phyloP scores from a whole-genome alignment of 1,139 yeast genomes.

The Sugiyamaella xylanicola region DNA sequence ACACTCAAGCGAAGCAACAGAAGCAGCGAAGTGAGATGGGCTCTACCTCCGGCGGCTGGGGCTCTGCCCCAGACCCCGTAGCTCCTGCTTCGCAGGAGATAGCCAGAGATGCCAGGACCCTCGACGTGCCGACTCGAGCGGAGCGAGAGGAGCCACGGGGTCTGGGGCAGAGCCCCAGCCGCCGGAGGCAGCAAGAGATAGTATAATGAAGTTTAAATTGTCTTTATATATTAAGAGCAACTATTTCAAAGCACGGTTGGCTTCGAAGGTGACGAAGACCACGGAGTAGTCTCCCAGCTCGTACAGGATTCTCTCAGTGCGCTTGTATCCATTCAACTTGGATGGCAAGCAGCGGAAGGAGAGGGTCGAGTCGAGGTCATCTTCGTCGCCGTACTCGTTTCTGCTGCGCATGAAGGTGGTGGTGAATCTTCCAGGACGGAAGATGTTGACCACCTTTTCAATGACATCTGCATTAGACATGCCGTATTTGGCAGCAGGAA shows the following conservation, averaged over 20 bases:
- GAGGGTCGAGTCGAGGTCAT: conserved; percentile 22
- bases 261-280: conserved; percentile 43
- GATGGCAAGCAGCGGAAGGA: conserved; percentile 30
- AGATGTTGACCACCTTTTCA: conserved; percentile 59
- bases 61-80: too few species aligned
- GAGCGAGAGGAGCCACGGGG: neutral
- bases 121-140: conserved; percentile 1
- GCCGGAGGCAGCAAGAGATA: neutral
- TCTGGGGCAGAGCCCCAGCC: neutral
- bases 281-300: conserved; percentile 64
- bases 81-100: too few species aligned
- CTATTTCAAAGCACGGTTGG: conserved; percentile 25
- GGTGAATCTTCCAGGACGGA: conserved; percentile 77
- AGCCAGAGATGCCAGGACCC: too few species aligned
- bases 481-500: conserved; percentile 51
- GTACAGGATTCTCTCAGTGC: conserved; percentile 68
- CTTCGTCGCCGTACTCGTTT: conserved; percentile 18
- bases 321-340: conserved; percentile 54
- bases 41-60: too few species aligned
- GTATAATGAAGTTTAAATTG: neutral
- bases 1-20: too few species aligned
- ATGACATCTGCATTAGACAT: conserved; percentile 54
- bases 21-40: too few species aligned
- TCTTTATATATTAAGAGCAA: neutral
- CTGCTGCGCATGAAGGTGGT: conserved; percentile 55